Evolutionary conservation across 148 eudicot species (phyloP), one percentile per base, ranked within the genome.

Genomic region (Vaccinium vitisidaea): DNA sequence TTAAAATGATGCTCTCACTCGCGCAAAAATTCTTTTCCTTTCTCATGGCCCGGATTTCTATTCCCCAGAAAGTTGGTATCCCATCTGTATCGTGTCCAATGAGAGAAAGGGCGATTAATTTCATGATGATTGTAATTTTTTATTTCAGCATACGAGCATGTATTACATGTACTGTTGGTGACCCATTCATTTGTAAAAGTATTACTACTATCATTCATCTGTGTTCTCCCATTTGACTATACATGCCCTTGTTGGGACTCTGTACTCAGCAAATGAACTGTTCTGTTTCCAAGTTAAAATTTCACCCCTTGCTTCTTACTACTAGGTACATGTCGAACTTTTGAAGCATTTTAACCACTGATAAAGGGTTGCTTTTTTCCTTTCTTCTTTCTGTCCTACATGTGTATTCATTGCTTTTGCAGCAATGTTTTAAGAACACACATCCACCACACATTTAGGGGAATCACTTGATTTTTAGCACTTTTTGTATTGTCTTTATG

Each of bases 1-100:
- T 90, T 82, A 91, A 92, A 93, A 84, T 95, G 89, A 88, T 75
- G 19, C 9, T 55, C 56, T 54, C 23, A 71, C 75, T 1, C 21
- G 6, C 75, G 8, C 52, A 46, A 67, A 61, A 52, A 25, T 59
- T 70, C 13, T 49, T 54, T 83, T 69, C 48, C 6, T 83, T 70
- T 82, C 84, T 23, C 32, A 4, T 25, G 70, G 9, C 30, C 56
- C 50, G 7, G 9, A 48, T 46, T 27, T 36, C 58, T 19, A 10
- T 14, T 58, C 46, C 67, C 73, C 4, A 13, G 54, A 11, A 54
- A 83, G 82, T 43, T 23, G 63, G 19, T 80, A 58, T 14, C 39
- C 39, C 0, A 36, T 23, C 54, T 59, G 54, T 8, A 59, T 80
- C 11, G 39, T 43, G 65, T 13, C 15, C 2, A 25, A 16, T 0